These are phyloP conservation scores for Allantophomopsis cytisporea DNA, from an alignment of 2,329 filamentous ascomycete species.

Conservation along the genomic window DNA sequence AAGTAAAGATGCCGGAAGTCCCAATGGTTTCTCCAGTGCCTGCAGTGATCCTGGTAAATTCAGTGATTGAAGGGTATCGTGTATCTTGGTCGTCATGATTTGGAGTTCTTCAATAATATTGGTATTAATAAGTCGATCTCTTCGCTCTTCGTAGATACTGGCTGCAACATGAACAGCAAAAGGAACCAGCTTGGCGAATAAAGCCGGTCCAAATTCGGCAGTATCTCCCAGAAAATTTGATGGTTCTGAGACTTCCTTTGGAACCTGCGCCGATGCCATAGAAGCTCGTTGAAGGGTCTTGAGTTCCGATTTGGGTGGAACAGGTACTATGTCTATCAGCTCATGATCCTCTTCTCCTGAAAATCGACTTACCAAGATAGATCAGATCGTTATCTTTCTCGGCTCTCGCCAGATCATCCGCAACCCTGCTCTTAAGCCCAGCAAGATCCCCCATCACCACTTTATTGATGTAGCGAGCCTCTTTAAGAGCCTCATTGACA, in stretches of 20 bases:
- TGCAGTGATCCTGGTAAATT: slow-evolving; percentile 88
- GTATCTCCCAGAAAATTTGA: slow-evolving; percentile 69
- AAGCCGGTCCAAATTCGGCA: slow-evolving; percentile 65
- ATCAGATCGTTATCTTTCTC: slow-evolving; percentile 97
- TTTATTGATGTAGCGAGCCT: slow-evolving; percentile 71
- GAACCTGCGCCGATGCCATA: slow-evolving; percentile 72
- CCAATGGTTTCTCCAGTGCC: slow-evolving; percentile 86
- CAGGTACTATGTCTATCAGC: slow-evolving; percentile 35
- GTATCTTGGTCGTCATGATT: slow-evolving; percentile 62
- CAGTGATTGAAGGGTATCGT: slow-evolving; percentile 66
- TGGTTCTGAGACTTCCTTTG: slow-evolving; percentile 71
- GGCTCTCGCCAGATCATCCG: slow-evolving; percentile 79
- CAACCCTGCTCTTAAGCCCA: slow-evolving; percentile 66
- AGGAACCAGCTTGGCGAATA: slow-evolving; percentile 86
- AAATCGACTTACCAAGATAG: slow-evolving; percentile 53
- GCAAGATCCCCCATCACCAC: slow-evolving; percentile 71
- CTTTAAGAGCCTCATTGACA: slow-evolving; percentile 75
- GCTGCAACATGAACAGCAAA: slow-evolving; percentile 92
- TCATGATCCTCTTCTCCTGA: too few species aligned
- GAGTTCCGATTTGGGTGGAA: slow-evolving; percentile 80
- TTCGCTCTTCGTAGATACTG: slow-evolving; percentile 85
- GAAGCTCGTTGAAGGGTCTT: slow-evolving; percentile 74
- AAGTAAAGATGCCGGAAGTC: slow-evolving; percentile 69
- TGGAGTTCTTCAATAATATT: slow-evolving; percentile 79
- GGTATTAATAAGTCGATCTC: slow-evolving; percentile 82